Evolutionary conservation across 2,329 filamentous ascomycete genomes (phyloP), one percentile per base, ranked within the genome.

Genomic region (Microdochium trichocladiopsis): DNA sequence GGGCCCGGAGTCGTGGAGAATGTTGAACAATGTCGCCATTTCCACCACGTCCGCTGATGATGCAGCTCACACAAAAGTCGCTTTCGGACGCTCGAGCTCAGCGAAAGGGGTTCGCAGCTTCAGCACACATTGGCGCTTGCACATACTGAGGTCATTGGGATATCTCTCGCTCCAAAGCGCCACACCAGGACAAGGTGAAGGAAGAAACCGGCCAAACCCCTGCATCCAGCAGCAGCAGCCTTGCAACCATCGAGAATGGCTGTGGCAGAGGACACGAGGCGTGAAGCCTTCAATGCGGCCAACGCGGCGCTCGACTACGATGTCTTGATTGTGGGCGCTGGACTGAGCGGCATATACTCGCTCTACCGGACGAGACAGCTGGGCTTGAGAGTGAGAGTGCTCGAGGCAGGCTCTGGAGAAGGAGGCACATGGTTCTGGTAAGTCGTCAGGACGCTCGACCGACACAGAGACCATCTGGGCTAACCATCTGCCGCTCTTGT

Each of bases 281-380:
- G 41, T 5, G 41, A 16, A 22, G 41, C 41, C 18, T 45, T 45
- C 21, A 21, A 23, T 18, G 10, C 41, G 21, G 41, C 41, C 4
- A 45, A 45, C 22, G 41, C 41, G 11, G 10, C 41, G 21, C n/a
- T 45, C 21, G 41, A 45, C 18, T 45, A 45, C 25, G 52, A 53
- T 18, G 50, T 53, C 10, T 43, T 53, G 22, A 51, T 53, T 36
- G 37, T 53, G 16, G 52, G 49, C 6, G 49, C 49, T 12, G 52
- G 52, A 4, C 37, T 53, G 12, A 48, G 49, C 5, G 52, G 49
- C n/a, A 47, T 53, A 14, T 53, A 47, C 49, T 25, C 43, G 14
- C 50, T 53, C 14, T 49, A 53, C 21, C 49, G 51, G 14, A 51
- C 51, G n/a, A 50, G 52, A 12, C 37, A 53, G 47, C 49, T 23